phyloP scores from a whole-genome alignment of 1,284 basidiomycete species.

The Pascua sp. region DNA sequence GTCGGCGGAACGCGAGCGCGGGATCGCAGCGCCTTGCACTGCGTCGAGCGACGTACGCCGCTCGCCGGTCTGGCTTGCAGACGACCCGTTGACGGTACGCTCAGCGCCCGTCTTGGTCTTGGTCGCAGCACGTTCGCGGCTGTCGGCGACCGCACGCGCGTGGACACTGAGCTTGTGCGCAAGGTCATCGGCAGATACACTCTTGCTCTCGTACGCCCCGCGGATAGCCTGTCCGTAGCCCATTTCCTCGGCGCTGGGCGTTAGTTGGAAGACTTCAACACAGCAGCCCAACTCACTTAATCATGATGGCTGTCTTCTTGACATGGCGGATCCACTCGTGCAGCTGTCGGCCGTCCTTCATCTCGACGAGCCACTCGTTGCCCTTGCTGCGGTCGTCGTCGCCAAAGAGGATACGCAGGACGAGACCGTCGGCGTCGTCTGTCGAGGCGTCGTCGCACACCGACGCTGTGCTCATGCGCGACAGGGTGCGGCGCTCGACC shows the following conservation, averaged over 20 bases:
- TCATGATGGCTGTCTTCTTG: constrained; percentile 30
- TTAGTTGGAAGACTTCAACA: background rate
- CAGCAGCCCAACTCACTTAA: constrained; percentile 25
- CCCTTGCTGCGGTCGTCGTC: constrained; percentile 15
- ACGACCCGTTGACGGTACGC: background rate
- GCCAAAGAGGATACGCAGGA: constrained; percentile 19
- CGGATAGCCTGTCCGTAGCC: constrained; percentile 29
- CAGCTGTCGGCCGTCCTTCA: constrained; percentile 29
- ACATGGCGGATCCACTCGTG: constrained; percentile 38
- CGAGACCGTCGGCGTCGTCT: constrained; percentile 7
- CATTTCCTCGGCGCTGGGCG: constrained; percentile 26
- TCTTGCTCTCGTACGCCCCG: constrained; percentile 18
- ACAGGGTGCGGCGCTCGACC: constrained; percentile 15
- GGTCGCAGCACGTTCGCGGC: background rate
- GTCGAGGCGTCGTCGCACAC: constrained; percentile 5
- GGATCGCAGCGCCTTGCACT: constrained; percentile 4
- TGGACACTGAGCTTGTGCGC: constrained; percentile 23
- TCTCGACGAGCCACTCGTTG: constrained; percentile 36
- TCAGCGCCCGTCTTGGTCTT: background rate
- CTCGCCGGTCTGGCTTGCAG: constrained; percentile 2
- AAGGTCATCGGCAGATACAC: constrained; percentile 25
- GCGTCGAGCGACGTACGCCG: constrained; percentile 5
- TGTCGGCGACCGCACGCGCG: constrained; percentile 7
- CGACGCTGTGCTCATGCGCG: constrained; percentile 8
- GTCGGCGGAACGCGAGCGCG: constrained; percentile 9